A percentile compares a stretch with the other conserved stretches of the same genome.
Evolutionary conservation across 2,329 filamentous ascomycete genomes (phyloP).

Genomic region (Hirsutella rhossiliensis): DNA sequence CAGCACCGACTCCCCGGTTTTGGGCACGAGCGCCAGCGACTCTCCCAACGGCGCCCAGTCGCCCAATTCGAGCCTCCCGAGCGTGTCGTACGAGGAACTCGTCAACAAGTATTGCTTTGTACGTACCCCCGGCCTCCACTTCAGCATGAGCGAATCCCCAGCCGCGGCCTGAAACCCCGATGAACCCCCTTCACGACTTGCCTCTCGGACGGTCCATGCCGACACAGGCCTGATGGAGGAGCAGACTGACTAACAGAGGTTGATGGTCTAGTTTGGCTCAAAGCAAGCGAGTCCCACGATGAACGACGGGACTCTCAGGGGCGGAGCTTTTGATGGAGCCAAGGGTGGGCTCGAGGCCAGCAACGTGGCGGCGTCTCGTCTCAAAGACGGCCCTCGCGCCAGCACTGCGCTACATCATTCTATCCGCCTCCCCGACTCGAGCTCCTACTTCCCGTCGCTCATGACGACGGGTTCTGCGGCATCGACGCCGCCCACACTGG

Average conservation of each 20-base stretch:
- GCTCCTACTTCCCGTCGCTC: constrained; percentile 6
- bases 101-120: constrained; percentile 99
- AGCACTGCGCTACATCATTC: constrained; percentile 6
- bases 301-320: constrained; percentile 34
- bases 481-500: constrained; percentile 14
- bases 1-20: constrained; percentile 11
- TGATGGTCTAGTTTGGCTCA: constrained; percentile 42
- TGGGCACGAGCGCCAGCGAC: constrained; percentile 2
- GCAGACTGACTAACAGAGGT: constrained; percentile 25
- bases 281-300: constrained; percentile 40
- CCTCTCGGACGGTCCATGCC: neutral
- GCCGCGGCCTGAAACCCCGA: constrained; percentile 5
- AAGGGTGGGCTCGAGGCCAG: neutral
- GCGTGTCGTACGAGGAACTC: constrained; percentile 88
- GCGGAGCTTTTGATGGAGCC: constrained; percentile 23
- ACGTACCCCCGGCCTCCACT: constrained; percentile 48
- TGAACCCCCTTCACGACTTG: too few relatives aligned
- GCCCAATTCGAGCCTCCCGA: constrained; percentile 51
- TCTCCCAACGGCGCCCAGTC: constrained; percentile 34
- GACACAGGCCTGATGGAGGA: neutral
- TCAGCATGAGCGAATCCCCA: constrained; percentile 12
- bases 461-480: constrained; percentile 7
- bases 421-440: constrained; percentile 14
- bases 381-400: neutral
- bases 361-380: neutral